Base-by-base conservation (phyloP, 257 asterid species). In the Przewalskia tangutica region DNA sequence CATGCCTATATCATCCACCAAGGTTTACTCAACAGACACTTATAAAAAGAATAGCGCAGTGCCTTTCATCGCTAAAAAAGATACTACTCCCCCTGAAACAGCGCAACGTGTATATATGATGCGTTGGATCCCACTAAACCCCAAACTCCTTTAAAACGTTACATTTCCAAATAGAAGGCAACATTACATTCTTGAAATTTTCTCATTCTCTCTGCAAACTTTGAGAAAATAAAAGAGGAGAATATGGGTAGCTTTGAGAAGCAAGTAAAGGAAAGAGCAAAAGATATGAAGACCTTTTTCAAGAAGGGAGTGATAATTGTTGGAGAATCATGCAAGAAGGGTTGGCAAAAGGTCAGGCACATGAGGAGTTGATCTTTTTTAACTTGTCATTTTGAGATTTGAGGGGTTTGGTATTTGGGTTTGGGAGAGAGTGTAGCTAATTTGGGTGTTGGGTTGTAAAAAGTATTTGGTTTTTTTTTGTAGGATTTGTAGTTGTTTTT, bases 331-430 rank as follows among this genome's bases (percentile, higher is more conserved):
- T 90, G 89, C 89, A 93, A 89, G 91, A 93, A 89, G 84, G 97
- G 95, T 70, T 93, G 95, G 95, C 4, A 82, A 88, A 91, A 90
- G 90, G 80, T 89, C 85, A 93, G 88, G 80, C 86, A 84, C 54
- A 64, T 89, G 27, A 89, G 60, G 18, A 86, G 18, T 5, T 71
- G 58, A 64, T 32, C 34, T 36, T 65, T 1, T 27, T 27, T 1
- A 27, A 27, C 32, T 46, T 46, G 11, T 71, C 1, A 46, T 71
- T 67, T 67, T 68, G 32, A 2, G 77, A 7, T 66, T 66, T 66
- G 51, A 17, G 16, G 34, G 14, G 32, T 38, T 67, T 44, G 78
- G 58, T 18, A 46, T 44, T 18, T 71, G 58, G 58, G 1, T 71
- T 71, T 71, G 78, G 58, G 42, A 71, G 5, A 44, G 38, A 42